These are phyloP conservation scores for Zychaea mexicana DNA, from an alignment of 371 early-diverging fungal genomes.

Conservation along the genomic window DNA sequence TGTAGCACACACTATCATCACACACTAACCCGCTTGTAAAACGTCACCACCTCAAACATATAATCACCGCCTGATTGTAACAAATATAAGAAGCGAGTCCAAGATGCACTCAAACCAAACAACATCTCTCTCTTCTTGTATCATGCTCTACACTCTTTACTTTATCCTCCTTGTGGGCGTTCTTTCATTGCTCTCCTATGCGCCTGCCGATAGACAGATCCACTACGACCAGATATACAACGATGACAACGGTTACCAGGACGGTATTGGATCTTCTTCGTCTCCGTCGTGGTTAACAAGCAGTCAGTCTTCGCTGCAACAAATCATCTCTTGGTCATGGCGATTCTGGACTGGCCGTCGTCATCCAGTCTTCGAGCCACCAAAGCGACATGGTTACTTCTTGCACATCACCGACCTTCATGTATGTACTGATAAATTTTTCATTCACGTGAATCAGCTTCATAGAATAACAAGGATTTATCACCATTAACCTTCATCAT, in stretches of 20 bases:
- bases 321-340: slow-evolving; percentile 16
- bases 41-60: slow-evolving; percentile 1
- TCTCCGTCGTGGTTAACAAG: neutral
- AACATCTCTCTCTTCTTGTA: slow-evolving; percentile 10
- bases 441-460: too few relatives aligned
- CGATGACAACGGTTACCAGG: neutral
- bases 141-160: slow-evolving; percentile 12
- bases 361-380: slow-evolving; percentile 12
- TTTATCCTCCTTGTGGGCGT: slow-evolving; percentile 7
- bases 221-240: slow-evolving; percentile 1
- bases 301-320: slow-evolving; percentile 9
- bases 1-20: neutral
- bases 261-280: too few relatives aligned
- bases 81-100: neutral
- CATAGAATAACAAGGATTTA: too few relatives aligned
- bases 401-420: slow-evolving; percentile 83
- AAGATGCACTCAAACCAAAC: neutral
- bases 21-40: neutral
- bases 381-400: slow-evolving; percentile 51
- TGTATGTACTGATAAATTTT: slow-evolving; percentile 41
- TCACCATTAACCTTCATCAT: neutral
- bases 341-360: slow-evolving; percentile 10
- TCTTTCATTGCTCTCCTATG: slow-evolving; percentile 7
- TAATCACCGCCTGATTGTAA: slow-evolving; percentile 2
- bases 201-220: slow-evolving; percentile 2